These are phyloP conservation scores for Dentipellis sp. DNA, from an alignment of 768 basidiomycete species.

Conservation along the genomic window DNA sequence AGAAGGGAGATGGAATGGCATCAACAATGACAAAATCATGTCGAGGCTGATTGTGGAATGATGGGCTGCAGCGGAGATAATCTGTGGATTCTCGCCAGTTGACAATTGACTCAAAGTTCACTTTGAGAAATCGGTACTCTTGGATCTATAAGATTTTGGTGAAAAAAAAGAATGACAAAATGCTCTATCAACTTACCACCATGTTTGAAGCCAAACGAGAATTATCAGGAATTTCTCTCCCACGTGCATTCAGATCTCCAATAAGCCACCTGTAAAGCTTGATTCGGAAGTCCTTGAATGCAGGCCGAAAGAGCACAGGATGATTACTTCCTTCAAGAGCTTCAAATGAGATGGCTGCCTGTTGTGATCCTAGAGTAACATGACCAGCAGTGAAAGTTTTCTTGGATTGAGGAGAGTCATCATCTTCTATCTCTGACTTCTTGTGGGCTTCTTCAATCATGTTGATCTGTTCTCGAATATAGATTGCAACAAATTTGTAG, in stretches of 20 bases:
- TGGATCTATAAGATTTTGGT: conserved; percentile 7
- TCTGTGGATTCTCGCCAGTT: conserved; percentile 10
- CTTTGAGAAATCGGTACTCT: conserved; percentile 9
- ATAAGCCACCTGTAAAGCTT: neutral
- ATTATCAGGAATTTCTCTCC: neutral
- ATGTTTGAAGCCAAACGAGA: neutral
- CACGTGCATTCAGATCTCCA: neutral
- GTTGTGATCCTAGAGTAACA: neutral
- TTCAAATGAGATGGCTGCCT: neutral
- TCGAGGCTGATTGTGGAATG: conserved; percentile 8
- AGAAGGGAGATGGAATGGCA: conserved; percentile 9
- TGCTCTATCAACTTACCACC: neutral
- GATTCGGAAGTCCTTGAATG: neutral
- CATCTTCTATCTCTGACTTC: neutral
- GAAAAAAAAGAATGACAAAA: neutral
- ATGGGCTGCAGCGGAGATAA: conserved; percentile 11
- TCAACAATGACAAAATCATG: conserved; percentile 21
- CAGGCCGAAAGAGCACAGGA: neutral
- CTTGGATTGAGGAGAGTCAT: neutral
- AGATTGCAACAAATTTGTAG: neutral
- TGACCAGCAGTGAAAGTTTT: neutral
- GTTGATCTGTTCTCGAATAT: neutral
- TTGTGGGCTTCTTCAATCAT: neutral
- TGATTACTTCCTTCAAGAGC: neutral
- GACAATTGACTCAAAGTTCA: conserved; percentile 15